Conservation (phyloP, 2,329 filamentous ascomycete genomes). For the Botrytis aclada region DNA sequence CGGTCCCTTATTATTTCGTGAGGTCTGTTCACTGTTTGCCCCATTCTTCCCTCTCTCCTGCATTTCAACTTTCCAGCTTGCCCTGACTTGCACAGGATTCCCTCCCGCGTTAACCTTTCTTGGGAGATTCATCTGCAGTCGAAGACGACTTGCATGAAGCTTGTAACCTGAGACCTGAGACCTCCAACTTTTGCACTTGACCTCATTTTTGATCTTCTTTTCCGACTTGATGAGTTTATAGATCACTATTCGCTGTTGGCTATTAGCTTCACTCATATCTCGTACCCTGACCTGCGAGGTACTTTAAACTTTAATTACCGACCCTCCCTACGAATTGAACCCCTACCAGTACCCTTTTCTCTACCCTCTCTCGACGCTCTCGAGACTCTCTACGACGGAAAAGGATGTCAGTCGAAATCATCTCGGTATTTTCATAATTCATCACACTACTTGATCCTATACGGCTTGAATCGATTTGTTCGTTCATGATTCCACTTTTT, state of each 20-base stretch:
- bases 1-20: not conserved
- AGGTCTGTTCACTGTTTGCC: not conserved
- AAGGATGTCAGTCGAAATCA: not conserved
- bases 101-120: not conserved
- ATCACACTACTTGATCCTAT: not conserved
- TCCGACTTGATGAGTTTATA: not conserved
- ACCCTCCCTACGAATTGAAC: not conserved
- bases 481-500: not conserved
- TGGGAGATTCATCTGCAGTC: not conserved
- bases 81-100: not conserved
- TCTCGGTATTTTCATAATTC: not conserved
- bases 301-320: not conserved
- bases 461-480: not conserved
- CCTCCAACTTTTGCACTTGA: not conserved
- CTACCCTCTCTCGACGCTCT: not conserved
- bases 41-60: not conserved
- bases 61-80: not conserved
- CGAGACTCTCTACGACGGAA: not conserved
- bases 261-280: not conserved
- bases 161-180: not conserved
- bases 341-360: not conserved
- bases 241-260: not conserved
- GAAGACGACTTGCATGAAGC: constrained; percentile 1
- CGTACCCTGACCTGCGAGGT: not conserved
- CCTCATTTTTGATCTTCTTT: not conserved